Evolutionary conservation across 805 yeast genomes (phyloP), one percentile per base, ranked within the genome.

Genomic region (Hemisphaericaspora nanyangensis): DNA sequence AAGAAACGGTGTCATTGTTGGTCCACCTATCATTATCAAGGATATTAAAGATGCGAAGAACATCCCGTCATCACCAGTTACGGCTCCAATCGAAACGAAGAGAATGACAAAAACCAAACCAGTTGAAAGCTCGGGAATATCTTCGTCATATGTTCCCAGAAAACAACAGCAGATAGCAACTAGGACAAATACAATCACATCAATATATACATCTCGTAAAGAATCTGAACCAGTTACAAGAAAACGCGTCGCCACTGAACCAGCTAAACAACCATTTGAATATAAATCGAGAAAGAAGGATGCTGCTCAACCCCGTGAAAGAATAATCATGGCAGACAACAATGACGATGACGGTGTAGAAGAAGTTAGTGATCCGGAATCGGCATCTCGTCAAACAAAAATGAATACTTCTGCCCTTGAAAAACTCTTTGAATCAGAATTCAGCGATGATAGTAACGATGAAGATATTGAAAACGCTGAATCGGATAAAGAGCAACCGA

Each of bases 201-300:
- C 54, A 6, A 30, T 34, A 22, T 54, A 55, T 33, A 47, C 45
- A 8, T 47, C 58, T 2, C 49, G 58, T 7, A 56, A 58, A 34
- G 29, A 45, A 7, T 16, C 33, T 7, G 30, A 32, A 7, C 43
- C 45, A 2, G 34, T 35, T 1, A 11, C 28, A n/a, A 25, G n/a
- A 25, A 49, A 51, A 29, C 30, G 51, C 20, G 29, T 46, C 17
- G n/a, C 42, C 4, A 35, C 48, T n/a, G 44, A 38, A 6, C 49
- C 55, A 1, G 38, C 42, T 7, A 34, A 34, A n/a, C 35, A 41
- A 0, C 36, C 42, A 4, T 57, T 50, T 35, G 53, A 59, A 37
- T 68, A 68, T 43, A 65, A 65, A 40, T 65, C 70, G 4, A 49
- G 72, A 13, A 68, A 67, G 42, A 25, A 45, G 12, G 65, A 63